Base-by-base conservation (phyloP, 306 rosid genomes). In the Medicago lupulina region DNA sequence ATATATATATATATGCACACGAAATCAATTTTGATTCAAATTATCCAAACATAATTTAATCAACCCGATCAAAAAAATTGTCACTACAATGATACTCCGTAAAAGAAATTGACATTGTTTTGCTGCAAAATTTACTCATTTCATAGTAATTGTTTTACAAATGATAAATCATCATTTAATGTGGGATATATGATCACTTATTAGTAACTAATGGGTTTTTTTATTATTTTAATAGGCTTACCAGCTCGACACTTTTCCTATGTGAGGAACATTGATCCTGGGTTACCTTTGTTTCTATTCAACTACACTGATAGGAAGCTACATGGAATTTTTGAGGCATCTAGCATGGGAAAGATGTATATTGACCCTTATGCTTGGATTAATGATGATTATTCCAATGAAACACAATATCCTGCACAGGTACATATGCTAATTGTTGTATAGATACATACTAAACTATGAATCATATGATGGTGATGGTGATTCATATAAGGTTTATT, bases 281-380 rank as follows among this genome's bases (percentile, higher is more conserved):
- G 97, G 23, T 83, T 95, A 82, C 98, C 96, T 12, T 78, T 92
- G 50, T 92, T 92, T 83, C 85, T 95, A 59, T 95, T 92, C 92
- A 92, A 95, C 89, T 95, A 81, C 59, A 87, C 83, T 66, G 90
- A 90, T 19, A 82, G 95, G 66, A 90, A 78, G 57, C 88, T 95
- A 76, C 87, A 90, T 90, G 98, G 97, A 63, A 83, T 92, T 55
- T 92, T 81, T 68, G 97, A 90, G 90, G 97, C 97, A 15, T 86
- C 91, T 55, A 78, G 90, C 79, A 50, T 67, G 16, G 98, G 97
- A 13, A 64, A 86, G 78, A 76, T 89, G 90, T 86, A 78, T 69
- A 90, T 95, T 23, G 86, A 95, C 79, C 96, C 97, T 39, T 84
- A 89, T 80, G 99, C 93, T 67, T 95, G 99, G 97, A 79, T 86